phyloP scores from a whole-genome alignment of 2,329 filamentous ascomycete genomes.

The Coniochaeta sp. region DNA sequence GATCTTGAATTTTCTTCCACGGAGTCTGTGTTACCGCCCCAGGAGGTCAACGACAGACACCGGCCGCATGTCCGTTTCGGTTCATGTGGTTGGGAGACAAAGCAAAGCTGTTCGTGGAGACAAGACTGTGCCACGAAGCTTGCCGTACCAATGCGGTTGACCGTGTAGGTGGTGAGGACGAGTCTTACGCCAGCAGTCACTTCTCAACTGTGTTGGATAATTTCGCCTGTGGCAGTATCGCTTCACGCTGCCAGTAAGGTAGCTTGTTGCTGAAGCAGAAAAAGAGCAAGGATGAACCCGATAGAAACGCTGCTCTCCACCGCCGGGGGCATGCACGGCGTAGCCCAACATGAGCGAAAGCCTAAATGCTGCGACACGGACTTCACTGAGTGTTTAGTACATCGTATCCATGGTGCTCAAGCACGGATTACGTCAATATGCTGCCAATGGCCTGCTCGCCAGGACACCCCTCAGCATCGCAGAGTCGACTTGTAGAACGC shows the following conservation, averaged over 20 bases:
- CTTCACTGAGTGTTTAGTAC: background rate
- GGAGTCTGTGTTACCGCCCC: background rate
- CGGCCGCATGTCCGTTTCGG: background rate
- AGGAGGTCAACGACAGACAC: background rate
- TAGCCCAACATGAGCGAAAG: background rate
- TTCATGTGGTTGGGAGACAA: background rate
- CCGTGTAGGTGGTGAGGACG: background rate
- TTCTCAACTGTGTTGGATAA: background rate
- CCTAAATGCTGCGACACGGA: background rate
- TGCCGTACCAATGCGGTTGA: background rate
- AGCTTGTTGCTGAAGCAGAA: background rate
- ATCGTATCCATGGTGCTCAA: background rate
- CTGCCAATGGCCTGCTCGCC: background rate
- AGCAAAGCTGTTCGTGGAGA: background rate
- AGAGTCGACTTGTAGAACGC: background rate
- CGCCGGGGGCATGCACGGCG: background rate
- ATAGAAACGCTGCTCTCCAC: background rate
- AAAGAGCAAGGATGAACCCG: background rate
- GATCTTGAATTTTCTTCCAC: background rate
- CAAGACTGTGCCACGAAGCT: background rate
- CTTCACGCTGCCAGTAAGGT: background rate
- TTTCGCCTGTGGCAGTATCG: background rate
- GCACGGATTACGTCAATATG: background rate
- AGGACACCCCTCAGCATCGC: background rate
- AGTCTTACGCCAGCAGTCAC: background rate